A percentile compares a stretch with the other conserved stretches of the same genome.
Evolutionary conservation across 805 yeast species (phyloP).

Genomic region (Saccharomycopsis amapae): DNA sequence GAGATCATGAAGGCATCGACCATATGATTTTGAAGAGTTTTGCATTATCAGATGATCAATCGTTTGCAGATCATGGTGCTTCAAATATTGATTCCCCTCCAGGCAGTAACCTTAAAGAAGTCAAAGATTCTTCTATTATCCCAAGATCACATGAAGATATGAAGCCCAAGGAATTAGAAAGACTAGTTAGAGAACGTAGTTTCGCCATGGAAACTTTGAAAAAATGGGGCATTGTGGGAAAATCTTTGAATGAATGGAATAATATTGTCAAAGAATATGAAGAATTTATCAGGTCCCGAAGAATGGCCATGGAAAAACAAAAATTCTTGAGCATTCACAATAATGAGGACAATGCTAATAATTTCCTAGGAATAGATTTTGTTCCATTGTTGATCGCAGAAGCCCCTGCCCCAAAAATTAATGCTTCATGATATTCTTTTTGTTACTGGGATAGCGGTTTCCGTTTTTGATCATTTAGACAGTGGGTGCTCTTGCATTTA

Average conservation of each 20-base stretch:
- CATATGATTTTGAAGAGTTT: too few species aligned
- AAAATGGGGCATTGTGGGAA: conserved; percentile 34
- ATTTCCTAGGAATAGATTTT: conserved; percentile 19
- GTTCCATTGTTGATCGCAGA: conserved; percentile 32
- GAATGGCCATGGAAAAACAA: conserved; percentile 23
- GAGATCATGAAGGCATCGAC: too few species aligned
- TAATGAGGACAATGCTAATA: conserved; percentile 1
- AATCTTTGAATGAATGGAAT: conserved; percentile 48
- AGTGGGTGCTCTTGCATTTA: too few species aligned
- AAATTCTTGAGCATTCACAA: conserved; percentile 21
- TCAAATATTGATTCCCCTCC: too few species aligned
- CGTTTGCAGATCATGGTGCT: too few species aligned
- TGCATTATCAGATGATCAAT: too few species aligned
- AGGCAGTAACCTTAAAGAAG: too few species aligned
- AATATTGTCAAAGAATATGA: conserved; percentile 40
- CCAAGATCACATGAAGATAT: too few species aligned
- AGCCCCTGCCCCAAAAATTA: conserved; percentile 25
- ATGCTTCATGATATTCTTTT: conserved; percentile 17
- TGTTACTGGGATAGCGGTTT: background rate
- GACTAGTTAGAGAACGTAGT: conserved; percentile 1
- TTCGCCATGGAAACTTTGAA: conserved; percentile 19
- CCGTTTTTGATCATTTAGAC: background rate
- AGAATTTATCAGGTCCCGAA: conserved; percentile 28
- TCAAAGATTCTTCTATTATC: too few species aligned
- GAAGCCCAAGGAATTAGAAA: too few species aligned